Conservation (phyloP, 2,329 filamentous ascomycete genomes). For the Cercospora canescens region DNA sequence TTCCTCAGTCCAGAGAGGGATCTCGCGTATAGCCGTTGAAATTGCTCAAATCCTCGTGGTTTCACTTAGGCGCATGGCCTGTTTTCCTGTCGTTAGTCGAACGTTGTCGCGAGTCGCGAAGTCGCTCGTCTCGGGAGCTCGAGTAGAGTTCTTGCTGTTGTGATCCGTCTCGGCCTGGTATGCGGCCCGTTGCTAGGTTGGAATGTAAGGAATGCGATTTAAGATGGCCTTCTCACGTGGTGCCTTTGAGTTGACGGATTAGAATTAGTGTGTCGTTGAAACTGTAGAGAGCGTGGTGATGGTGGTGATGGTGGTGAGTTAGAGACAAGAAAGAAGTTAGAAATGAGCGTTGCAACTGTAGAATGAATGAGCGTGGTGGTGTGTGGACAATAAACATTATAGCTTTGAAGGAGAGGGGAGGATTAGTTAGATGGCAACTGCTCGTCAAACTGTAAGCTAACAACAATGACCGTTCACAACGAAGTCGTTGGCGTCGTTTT, state of each 20-base stretch:
- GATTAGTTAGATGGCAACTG: constrained; percentile 12
- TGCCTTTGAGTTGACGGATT: constrained; percentile 1
- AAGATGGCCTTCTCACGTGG: constrained; percentile 16
- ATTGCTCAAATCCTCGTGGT: constrained; percentile 5
- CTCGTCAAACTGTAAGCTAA: not conserved
- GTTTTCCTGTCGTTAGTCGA: constrained; percentile 4
- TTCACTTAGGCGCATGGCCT: constrained; percentile 8
- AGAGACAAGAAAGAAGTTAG: constrained; percentile 4
- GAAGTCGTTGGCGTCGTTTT: constrained; percentile 11
- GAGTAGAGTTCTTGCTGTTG: constrained; percentile 23
- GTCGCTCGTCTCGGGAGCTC: not conserved
- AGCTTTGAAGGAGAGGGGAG: constrained; percentile 3
- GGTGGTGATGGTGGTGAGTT: constrained; percentile 1
- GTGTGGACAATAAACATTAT: constrained; percentile 7
- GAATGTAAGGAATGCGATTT: constrained; percentile 35
- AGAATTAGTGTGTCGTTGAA: constrained; percentile 3
- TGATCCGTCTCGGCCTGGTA: constrained; percentile 33
- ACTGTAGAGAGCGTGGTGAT: constrained; percentile 9
- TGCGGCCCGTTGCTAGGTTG: constrained; percentile 37
- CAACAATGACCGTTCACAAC: constrained; percentile 3
- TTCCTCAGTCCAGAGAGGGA: not conserved
- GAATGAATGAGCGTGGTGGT: constrained; percentile 11
- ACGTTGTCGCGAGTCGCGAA: constrained; percentile 7
- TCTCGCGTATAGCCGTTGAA: constrained; percentile 10
- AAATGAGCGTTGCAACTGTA: constrained; percentile 16